A percentile compares a stretch with the other conserved stretches of the same genome.
Evolutionary conservation across 2,329 filamentous ascomycete genomes (phyloP).

Genomic region (Paracoccidioides brasiliensis): DNA sequence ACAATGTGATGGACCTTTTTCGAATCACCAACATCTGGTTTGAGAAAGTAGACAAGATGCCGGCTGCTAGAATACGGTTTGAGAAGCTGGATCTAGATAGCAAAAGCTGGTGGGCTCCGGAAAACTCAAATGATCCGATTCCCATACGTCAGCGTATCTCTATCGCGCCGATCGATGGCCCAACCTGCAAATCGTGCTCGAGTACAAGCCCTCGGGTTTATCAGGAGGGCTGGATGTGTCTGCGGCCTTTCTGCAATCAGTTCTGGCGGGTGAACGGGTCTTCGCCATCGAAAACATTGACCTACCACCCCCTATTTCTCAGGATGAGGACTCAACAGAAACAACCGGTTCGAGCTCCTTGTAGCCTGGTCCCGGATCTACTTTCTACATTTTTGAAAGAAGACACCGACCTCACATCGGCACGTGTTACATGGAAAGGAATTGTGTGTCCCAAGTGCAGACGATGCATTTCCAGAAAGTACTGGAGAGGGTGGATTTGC

Average conservation of each 20-base stretch:
- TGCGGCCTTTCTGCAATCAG: constrained; percentile 36
- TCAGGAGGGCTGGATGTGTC: constrained; percentile 45
- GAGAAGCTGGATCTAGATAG: constrained; percentile 46
- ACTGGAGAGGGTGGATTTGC: constrained; percentile 53
- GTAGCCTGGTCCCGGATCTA: constrained; percentile 29
- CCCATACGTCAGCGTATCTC: constrained; percentile 21
- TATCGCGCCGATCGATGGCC: constrained; percentile 11
- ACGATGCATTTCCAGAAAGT: constrained; percentile 46
- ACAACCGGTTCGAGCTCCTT: constrained; percentile 23
- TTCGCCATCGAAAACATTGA: constrained; percentile 19
- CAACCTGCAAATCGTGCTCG: constrained; percentile 32
- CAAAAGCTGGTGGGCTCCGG: constrained; percentile 47
- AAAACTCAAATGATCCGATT: constrained; percentile 16
- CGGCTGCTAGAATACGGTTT: constrained; percentile 47
- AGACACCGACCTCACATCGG: constrained; percentile 32
- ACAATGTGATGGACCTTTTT: constrained; percentile 56
- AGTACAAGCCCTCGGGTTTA: constrained; percentile 23
- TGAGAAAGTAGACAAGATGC: constrained; percentile 37
- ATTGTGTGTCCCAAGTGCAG: constrained; percentile 54
- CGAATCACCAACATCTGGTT: constrained; percentile 56
- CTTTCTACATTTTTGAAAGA: constrained; percentile 26
- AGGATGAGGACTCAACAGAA: constrained; percentile 37
- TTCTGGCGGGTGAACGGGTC: constrained; percentile 42
- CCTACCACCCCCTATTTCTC: constrained; percentile 47
- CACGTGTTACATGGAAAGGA: constrained; percentile 44